phyloP scores from a whole-genome alignment of 805 yeast genomes.

The Zygosaccharomyces lentus region DNA sequence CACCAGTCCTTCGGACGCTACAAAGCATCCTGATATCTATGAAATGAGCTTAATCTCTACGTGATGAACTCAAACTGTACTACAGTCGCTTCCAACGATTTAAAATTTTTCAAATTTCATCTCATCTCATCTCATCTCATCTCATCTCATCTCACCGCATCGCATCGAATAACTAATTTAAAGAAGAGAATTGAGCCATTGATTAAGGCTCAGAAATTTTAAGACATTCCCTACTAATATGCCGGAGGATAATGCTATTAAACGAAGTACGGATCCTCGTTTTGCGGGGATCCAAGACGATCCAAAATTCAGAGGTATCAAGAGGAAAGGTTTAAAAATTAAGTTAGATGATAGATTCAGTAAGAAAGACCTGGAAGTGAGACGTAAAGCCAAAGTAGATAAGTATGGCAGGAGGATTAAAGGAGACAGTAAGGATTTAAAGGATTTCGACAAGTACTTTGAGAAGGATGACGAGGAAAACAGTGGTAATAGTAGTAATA shows the following conservation, averaged over 20 bases:
- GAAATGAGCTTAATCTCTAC: not conserved
- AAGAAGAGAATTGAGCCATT: not conserved
- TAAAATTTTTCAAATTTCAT: constrained; percentile 17
- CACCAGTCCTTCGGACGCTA: too few species aligned
- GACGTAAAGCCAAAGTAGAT: constrained; percentile 63
- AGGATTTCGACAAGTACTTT: constrained; percentile 63
- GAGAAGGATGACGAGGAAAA: constrained; percentile 39
- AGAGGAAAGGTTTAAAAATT: constrained; percentile 62
- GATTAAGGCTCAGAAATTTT: not conserved
- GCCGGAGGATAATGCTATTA: constrained; percentile 24
- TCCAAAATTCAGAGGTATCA: constrained; percentile 81
- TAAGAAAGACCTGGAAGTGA: constrained; percentile 54
- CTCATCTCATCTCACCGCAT: constrained; percentile 18
- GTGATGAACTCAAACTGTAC: too few species aligned
- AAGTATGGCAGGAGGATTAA: constrained; percentile 77
- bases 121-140: constrained; percentile 22
- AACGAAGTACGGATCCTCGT: constrained; percentile 62
- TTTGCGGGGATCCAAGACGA: constrained; percentile 77
- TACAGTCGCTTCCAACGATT: constrained; percentile 2
- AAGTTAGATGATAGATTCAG: constrained; percentile 84
- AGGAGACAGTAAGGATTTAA: constrained; percentile 37
- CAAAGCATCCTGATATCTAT: too few species aligned
- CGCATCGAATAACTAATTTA: not conserved
- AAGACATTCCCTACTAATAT: constrained; percentile 6
- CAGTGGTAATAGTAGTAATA: not conserved